Conservation (phyloP, 495 filamentous ascomycete genomes). For the Durotheca rogersii region DNA sequence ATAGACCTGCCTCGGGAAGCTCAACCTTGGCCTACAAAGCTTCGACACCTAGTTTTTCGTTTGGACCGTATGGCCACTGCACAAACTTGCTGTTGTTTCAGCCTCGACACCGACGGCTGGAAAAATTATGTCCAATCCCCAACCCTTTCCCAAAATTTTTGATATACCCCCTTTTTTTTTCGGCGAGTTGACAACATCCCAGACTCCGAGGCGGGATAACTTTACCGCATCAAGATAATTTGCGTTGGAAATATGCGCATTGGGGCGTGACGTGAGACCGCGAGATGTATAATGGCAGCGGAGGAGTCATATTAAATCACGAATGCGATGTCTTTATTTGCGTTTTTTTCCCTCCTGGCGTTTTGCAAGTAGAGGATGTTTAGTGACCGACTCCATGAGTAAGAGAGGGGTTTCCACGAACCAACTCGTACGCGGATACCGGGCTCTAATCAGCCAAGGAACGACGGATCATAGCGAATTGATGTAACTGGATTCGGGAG, state of each 20-base stretch:
- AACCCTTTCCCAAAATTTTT: slow-evolving; percentile 1
- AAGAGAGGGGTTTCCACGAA: too few species aligned
- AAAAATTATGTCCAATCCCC: not conserved
- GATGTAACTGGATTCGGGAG: too few species aligned
- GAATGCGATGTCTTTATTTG: slow-evolving; percentile 10
- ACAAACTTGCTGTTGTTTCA: too few species aligned
- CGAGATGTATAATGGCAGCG: slow-evolving; percentile 14
- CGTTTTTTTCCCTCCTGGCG: too few species aligned
- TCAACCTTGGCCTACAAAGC: too few species aligned
- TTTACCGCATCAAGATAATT: slow-evolving; percentile 7
- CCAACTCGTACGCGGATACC: not conserved
- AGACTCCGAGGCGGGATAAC: slow-evolving; percentile 2
- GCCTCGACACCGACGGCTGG: too few species aligned
- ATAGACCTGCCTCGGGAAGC: not conserved
- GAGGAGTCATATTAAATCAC: slow-evolving; percentile 10
- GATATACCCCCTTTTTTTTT: slow-evolving; percentile 25
- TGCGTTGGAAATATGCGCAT: slow-evolving; percentile 8
- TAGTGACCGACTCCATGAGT: too few species aligned
- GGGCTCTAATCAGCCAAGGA: not conserved
- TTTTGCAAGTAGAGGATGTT: too few species aligned
- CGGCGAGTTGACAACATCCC: slow-evolving; percentile 5
- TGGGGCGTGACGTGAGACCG: slow-evolving; percentile 10
- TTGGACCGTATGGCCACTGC: too few species aligned
- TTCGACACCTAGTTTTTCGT: too few species aligned
- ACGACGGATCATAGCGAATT: too few species aligned